Percentiles rank a stretch among this genome's conserved stretches.
These are phyloP conservation scores for Fusarium zealandicum DNA, from an alignment of 2,329 filamentous ascomycete species.

Conservation along the genomic window DNA sequence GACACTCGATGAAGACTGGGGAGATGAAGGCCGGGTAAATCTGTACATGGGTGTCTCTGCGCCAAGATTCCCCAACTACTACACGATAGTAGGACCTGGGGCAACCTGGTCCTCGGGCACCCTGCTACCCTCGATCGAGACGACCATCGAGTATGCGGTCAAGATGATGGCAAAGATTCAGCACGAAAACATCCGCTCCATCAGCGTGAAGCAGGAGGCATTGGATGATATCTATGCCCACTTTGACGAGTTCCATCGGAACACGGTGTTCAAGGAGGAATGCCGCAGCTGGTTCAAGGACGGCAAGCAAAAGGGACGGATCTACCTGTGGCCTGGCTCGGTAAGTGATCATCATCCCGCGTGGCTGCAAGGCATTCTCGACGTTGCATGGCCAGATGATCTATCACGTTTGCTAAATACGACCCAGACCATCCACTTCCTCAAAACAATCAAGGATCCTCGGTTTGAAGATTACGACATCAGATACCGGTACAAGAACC, in stretches of 20 bases:
- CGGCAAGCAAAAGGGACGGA: constrained; percentile 45
- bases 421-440: constrained; percentile 46
- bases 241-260: constrained; percentile 45
- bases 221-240: constrained; percentile 45
- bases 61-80: constrained; percentile 56
- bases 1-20: constrained; percentile 55
- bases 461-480: constrained; percentile 46
- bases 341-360: constrained; percentile 34
- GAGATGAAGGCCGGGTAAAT: constrained; percentile 44
- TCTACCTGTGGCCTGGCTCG: constrained; percentile 45
- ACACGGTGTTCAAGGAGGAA: constrained; percentile 45
- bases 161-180: constrained; percentile 51
- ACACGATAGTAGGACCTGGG: constrained; percentile 48
- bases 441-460: constrained; percentile 48
- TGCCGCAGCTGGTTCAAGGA: constrained; percentile 49
- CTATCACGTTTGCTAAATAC: neutral
- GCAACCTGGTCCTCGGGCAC: constrained; percentile 55
- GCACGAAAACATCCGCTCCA: constrained; percentile 45
- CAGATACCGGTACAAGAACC: constrained; percentile 46
- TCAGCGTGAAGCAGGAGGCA: constrained; percentile 47
- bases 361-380: neutral
- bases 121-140: constrained; percentile 53
- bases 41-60: constrained; percentile 56
- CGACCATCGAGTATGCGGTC: constrained; percentile 48
- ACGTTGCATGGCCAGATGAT: neutral